Conservation (phyloP, 2,329 filamentous ascomycete species). For the Dothideomycetidae sp. region DNA sequence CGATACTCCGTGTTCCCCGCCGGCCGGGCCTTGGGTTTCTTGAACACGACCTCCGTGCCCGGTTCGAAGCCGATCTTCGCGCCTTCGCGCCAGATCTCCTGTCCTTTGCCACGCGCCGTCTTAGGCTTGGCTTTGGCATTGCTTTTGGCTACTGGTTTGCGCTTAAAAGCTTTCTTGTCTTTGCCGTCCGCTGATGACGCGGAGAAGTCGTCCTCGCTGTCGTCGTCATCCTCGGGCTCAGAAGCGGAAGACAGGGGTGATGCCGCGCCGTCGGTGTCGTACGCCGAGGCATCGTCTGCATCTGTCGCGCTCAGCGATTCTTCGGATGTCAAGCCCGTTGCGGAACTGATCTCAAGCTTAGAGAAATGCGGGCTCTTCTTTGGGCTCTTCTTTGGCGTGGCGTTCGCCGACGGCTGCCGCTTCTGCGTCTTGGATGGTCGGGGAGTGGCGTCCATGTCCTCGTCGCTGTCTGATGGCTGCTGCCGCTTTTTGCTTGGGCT, state of each 20-base stretch:
- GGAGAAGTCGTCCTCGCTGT: not conserved
- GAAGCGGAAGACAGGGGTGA: not conserved
- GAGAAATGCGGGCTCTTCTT: slow-evolving; percentile 6
- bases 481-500: slow-evolving; percentile 1
- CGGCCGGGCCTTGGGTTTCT: slow-evolving; percentile 47
- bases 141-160: not conserved
- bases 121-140: not conserved
- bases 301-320: not conserved
- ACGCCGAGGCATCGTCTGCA: not conserved
- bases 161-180: not conserved
- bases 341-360: slow-evolving; percentile 3
- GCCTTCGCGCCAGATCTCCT: slow-evolving; percentile 43
- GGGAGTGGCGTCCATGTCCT: not conserved
- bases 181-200: slow-evolving; percentile 1
- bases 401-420: not conserved
- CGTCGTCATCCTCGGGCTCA: not conserved
- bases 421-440: slow-evolving; percentile 3
- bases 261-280: not conserved
- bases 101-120: slow-evolving; percentile 1
- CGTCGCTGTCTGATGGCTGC: not conserved
- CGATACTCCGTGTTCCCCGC: slow-evolving; percentile 44
- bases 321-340: slow-evolving; percentile 5
- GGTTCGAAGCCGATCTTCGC: slow-evolving; percentile 42
- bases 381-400: not conserved
- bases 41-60: slow-evolving; percentile 47